Conservation (phyloP, 2,329 filamentous ascomycete genomes). For the Claviceps sp. region DNA sequence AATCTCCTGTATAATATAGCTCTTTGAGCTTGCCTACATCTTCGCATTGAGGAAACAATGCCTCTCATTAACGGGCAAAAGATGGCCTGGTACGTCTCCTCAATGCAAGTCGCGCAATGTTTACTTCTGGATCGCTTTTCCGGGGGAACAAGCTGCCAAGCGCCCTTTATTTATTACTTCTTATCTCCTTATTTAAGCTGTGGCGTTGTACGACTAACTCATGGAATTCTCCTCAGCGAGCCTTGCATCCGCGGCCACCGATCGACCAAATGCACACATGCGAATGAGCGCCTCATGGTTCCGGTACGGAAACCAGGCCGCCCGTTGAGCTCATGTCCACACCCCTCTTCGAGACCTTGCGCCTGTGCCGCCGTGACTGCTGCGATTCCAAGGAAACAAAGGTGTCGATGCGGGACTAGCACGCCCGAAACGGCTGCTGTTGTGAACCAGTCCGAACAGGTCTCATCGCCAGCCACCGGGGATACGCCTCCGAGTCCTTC, state of each 20-base stretch:
- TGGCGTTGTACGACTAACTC: background rate
- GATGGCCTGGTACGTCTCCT: conserved; percentile 54
- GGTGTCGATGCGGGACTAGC: conserved; percentile 35
- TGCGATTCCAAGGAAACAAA: conserved; percentile 45
- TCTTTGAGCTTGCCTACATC: background rate
- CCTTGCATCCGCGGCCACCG: conserved; percentile 65
- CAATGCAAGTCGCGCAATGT: background rate
- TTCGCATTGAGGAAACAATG: conserved; percentile 30
- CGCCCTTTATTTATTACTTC: background rate
- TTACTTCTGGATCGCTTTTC: background rate
- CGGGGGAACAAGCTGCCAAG: background rate
- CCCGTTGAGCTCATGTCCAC: conserved; percentile 56
- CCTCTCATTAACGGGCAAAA: conserved; percentile 57
- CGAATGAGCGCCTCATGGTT: conserved; percentile 52
- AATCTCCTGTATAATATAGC: background rate
- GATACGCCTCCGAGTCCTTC: conserved; percentile 18
- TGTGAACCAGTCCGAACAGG: conserved; percentile 12
- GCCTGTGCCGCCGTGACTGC: conserved; percentile 51
- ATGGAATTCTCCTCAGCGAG: conserved; percentile 32
- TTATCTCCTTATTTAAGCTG: too few relatives aligned
- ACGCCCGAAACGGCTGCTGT: conserved; percentile 13
- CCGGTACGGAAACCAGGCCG: conserved; percentile 60
- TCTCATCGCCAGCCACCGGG: conserved; percentile 10
- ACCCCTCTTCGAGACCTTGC: conserved; percentile 48
- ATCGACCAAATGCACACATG: conserved; percentile 61